Conservation (phyloP, 495 filamentous ascomycete genomes). For the Diplogelasinospora grovesii region DNA sequence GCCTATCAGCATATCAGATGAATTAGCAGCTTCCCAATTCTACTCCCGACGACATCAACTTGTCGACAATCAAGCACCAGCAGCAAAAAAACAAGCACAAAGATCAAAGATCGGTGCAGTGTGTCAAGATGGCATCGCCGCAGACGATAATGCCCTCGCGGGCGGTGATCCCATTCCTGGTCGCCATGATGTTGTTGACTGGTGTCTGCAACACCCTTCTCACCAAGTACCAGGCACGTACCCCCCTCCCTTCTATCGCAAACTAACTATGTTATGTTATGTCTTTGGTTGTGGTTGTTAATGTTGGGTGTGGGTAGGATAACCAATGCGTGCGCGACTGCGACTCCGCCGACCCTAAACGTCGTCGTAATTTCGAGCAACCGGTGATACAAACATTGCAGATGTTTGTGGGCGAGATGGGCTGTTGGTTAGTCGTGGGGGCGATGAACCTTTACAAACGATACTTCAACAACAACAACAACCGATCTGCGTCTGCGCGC, state of each 20-base stretch:
- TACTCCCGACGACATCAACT: too few species aligned
- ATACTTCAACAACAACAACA: conserved; percentile 45
- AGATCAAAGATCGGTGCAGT: too few species aligned
- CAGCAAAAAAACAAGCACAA: not conserved
- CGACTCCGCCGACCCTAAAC: conserved; percentile 62
- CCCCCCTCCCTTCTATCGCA: not conserved
- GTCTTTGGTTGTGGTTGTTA: too few species aligned
- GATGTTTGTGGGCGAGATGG: conserved; percentile 92
- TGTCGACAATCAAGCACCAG: too few species aligned
- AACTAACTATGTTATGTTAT: too few species aligned
- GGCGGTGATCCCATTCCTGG: conserved; percentile 69
- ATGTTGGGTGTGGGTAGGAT: too few species aligned
- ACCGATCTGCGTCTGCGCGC: too few species aligned
- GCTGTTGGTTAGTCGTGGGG: conserved; percentile 82
- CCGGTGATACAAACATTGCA: conserved; percentile 92
- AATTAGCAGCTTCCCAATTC: too few species aligned
- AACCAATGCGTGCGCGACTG: conserved; percentile 94
- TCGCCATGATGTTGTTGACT: conserved; percentile 82
- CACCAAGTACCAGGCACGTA: conserved; percentile 83
- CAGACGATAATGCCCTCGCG: conserved; percentile 35
- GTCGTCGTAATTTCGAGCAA: conserved; percentile 73
- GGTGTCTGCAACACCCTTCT: conserved; percentile 96
- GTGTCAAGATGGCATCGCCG: too few species aligned
- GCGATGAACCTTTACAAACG: conserved; percentile 55
- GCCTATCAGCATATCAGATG: too few species aligned